Percentiles rank a stretch among this genome's conserved stretches.
These are phyloP conservation scores for Cystobasidium pallidum DNA, from an alignment of 1,284 basidiomycete genomes.

Conservation along the genomic window DNA sequence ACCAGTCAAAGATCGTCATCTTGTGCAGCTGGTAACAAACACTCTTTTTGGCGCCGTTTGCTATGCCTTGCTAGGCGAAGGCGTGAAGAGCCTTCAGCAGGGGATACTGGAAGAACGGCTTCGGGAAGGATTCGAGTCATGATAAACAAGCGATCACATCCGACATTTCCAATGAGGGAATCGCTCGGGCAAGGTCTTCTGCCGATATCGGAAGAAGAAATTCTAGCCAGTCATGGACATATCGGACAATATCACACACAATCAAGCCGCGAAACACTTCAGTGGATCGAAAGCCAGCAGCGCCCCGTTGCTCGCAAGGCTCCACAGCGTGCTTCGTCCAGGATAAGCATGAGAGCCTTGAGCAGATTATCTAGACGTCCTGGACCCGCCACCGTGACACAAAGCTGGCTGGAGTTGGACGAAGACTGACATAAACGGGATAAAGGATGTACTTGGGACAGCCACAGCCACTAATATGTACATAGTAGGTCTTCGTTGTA, in stretches of 20 bases:
- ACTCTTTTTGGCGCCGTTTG: background rate
- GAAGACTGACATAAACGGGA: background rate
- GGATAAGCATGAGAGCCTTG: background rate
- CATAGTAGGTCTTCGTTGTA: background rate
- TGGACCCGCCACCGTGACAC: conserved; percentile 7
- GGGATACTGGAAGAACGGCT: background rate
- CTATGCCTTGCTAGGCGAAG: background rate
- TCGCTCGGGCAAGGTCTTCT: background rate
- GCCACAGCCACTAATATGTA: background rate
- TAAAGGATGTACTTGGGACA: background rate
- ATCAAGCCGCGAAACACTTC: conserved; percentile 1
- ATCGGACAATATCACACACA: background rate
- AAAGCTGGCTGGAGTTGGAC: conserved; percentile 36
- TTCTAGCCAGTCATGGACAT: background rate
- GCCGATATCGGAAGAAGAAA: background rate
- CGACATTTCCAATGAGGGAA: background rate
- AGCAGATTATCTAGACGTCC: background rate
- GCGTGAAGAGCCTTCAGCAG: background rate
- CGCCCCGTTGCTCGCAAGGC: background rate
- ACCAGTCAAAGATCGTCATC: background rate
- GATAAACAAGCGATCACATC: background rate
- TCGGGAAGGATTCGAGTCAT: background rate
- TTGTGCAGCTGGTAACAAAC: background rate
- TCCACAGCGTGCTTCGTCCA: background rate
- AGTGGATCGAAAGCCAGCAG: conserved; percentile 7